phyloP scores from a whole-genome alignment of 1,284 basidiomycete genomes.

The Trichosporon sp. region DNA sequence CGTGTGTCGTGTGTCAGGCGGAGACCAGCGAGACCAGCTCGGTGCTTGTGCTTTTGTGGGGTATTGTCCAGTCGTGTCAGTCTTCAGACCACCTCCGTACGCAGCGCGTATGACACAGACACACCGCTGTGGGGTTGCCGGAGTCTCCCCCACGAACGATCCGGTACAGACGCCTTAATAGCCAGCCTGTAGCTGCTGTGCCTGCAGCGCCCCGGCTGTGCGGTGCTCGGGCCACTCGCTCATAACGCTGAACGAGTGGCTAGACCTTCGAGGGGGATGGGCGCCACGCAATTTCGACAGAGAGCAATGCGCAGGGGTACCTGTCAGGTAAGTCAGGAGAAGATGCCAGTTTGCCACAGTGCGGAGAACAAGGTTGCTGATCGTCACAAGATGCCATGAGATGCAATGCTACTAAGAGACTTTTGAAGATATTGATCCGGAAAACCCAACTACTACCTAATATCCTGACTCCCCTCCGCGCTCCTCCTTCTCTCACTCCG shows the following conservation, averaged over 20 bases:
- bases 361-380: not conserved
- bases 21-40: not conserved
- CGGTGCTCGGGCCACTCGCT: constrained; percentile 5
- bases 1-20: not conserved
- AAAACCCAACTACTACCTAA: constrained; percentile 16
- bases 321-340: constrained; percentile 2
- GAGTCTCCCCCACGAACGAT: not conserved
- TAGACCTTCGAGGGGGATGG: too few species aligned
- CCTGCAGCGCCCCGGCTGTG: constrained; percentile 11
- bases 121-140: not conserved
- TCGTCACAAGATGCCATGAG: constrained; percentile 19
- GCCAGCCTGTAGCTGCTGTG: not conserved
- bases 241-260: not conserved
- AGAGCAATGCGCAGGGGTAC: not conserved
- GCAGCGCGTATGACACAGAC: not conserved
- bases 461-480: not conserved
- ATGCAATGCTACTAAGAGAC: constrained; percentile 16
- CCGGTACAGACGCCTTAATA: not conserved
- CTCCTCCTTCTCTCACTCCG: not conserved
- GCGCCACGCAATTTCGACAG: not conserved
- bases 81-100: not conserved
- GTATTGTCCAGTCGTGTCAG: not conserved
- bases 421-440: constrained; percentile 16
- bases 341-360: not conserved
- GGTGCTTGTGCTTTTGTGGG: constrained; percentile 2